A percentile compares a stretch with the other conserved stretches of the same genome.
Evolutionary conservation across 2,329 filamentous ascomycete genomes (phyloP).

Genomic region (Monosporascus sp.): DNA sequence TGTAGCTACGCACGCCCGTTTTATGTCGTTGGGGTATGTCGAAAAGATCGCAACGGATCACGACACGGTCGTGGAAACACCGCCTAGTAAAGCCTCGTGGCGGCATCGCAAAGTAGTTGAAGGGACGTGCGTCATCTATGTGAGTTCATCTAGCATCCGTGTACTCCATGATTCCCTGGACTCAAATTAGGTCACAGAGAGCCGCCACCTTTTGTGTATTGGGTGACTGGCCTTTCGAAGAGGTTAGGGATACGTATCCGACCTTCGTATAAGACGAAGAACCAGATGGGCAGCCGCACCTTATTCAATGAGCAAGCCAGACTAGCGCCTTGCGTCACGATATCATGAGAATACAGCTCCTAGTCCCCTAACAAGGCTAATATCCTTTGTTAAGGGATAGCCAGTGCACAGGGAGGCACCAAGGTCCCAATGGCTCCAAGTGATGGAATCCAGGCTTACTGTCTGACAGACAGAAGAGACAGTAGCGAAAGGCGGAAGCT

Average conservation of each 20-base stretch:
- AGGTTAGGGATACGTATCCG: conserved; percentile 25
- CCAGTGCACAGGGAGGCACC: conserved; percentile 6
- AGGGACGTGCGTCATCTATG: conserved; percentile 29
- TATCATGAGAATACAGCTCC: conserved; percentile 18
- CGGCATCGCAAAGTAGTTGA: conserved; percentile 21
- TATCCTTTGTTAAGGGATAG: no score
- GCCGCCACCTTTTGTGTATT: conserved; percentile 20
- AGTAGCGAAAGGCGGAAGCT: conserved; percentile 28
- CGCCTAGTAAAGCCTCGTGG: conserved; percentile 10
- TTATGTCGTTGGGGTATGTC: conserved; percentile 31
- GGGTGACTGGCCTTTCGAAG: conserved; percentile 26
- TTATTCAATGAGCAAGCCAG: conserved; percentile 22
- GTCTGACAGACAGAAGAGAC: conserved; percentile 22
- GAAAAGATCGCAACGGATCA: conserved; percentile 27
- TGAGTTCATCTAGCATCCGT: conserved; percentile 9
- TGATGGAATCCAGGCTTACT: conserved; percentile 16
- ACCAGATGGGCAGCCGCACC: conserved; percentile 19
- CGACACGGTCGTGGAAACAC: conserved; percentile 24
- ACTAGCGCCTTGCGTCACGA: not conserved
- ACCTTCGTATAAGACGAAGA: conserved; percentile 23
- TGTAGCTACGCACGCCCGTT: conserved; percentile 14
- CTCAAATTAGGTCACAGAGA: conserved; percentile 18
- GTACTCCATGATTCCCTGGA: conserved; percentile 2
- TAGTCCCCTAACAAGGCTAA: no score
- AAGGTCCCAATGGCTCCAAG: conserved; percentile 23